Base-by-base conservation (phyloP, 345 rosid species). In the Eucalyptus decipiens region DNA sequence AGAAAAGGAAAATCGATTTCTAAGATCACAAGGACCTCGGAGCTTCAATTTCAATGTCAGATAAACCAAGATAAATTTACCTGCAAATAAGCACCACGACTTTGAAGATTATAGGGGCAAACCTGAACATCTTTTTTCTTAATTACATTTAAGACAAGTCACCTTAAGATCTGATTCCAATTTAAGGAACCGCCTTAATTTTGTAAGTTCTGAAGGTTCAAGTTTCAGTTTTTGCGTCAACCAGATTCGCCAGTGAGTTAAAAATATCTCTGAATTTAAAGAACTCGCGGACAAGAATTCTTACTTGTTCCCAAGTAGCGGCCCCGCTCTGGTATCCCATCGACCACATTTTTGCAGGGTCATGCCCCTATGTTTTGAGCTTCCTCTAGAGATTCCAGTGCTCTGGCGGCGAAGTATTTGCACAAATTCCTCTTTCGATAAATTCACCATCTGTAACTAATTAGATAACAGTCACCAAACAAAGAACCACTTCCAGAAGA, bases 311-410 rank as follows among this genome's bases (percentile, higher is more conserved):
- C 96, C 96, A 5, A 93, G 91, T 86, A 95, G 90, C 83, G 95
- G 96, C 43, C 96, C 96, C 94, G 89, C 92, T 14, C 95, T 90
- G 86, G 96, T 93, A 43, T 94, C 97, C 96, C 95, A 94, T 87
- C 93, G 91, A 49, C 97, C 95, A 43, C 94, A 93, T 90, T 95
- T 95, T 85, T 91, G 95, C 90, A 95, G 90, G 8, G 93, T 93
- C 81, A 93, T 90, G 47, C 96, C 97, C 93, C 96, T 92, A 87
- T 85, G 93, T 86, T 92, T 95, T 8, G 96, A 95, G 93, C 91
- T 93, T 47, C 96, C 96, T 88, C 96, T 91, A 5, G 96, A 91
- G 89, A 94, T 93, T 49, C 97, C 96, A 4, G 93, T 93, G 94
- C 95, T 94, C 90, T 93, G 94, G 37, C 96, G 95, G 72, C 97